phyloP scores from a whole-genome alignment of 768 basidiomycete genomes.

The Phlebiopsis flavidoalba region DNA sequence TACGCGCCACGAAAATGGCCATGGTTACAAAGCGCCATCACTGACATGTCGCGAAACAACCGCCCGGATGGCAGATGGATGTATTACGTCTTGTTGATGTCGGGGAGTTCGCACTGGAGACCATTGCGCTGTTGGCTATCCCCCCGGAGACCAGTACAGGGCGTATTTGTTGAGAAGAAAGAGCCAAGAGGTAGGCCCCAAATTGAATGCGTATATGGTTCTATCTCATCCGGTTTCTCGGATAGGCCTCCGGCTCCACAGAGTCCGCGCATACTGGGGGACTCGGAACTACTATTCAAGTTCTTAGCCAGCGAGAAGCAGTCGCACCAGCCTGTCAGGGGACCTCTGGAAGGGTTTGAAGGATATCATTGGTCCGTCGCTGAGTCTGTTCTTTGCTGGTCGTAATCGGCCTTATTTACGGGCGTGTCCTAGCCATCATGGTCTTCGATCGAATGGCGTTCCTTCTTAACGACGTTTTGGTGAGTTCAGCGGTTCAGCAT shows the following conservation, averaged over 20 bases:
- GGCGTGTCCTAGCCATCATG: conserved; percentile 50
- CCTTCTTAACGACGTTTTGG: conserved; percentile 39
- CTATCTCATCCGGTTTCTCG: not conserved
- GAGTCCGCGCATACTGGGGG: conserved; percentile 45
- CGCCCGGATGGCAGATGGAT: conserved; percentile 71
- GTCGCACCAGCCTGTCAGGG: conserved; percentile 33
- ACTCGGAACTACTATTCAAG: conserved; percentile 48
- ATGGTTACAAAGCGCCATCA: not conserved
- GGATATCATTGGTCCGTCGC: conserved; percentile 59
- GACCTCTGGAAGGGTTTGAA: conserved; percentile 53
- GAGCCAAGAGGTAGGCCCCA: conserved; percentile 39
- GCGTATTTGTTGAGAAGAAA: conserved; percentile 54
- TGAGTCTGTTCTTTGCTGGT: not conserved
- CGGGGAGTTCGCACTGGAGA: conserved; percentile 55
- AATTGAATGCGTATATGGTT: not conserved
- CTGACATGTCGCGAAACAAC: conserved; percentile 32
- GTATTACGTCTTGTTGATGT: conserved; percentile 60
- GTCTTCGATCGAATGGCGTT: conserved; percentile 73
- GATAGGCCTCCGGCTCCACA: conserved; percentile 52
- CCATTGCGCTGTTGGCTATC: conserved; percentile 46
- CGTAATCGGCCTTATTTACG: not conserved
- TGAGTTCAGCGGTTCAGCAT: conserved; percentile 22
- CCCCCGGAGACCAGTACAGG: conserved; percentile 67
- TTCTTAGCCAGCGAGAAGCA: conserved; percentile 49
- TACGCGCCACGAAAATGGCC: too few species aligned